Base-by-base conservation (phyloP, 352 stramenopile species). In the Phytophthora multivora region DNA sequence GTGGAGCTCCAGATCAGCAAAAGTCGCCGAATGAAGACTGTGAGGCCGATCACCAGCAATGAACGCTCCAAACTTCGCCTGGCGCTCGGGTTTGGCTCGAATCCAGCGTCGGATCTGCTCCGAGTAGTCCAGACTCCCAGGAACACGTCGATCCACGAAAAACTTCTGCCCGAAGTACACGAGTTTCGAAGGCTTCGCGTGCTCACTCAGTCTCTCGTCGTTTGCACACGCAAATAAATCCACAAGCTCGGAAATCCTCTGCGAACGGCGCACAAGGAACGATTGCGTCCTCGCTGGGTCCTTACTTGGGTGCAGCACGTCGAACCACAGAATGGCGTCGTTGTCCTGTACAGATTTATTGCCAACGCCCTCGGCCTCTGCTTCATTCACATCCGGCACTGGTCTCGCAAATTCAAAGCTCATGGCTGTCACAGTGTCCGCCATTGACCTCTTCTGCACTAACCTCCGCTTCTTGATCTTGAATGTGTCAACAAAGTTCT, bases 241-340 rank as follows among this genome's bases (percentile, higher is more conserved):
- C 8, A 90, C 58, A 6, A 91, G 56, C 28, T 88, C 75, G 0
- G 58, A 70, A 15, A 93, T 56, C 2, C 30, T 61, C 55, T 89
- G 78, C 3, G 81, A 91, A n/a, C 72, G 59, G 18, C 77, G 75
- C 48, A 93, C 78, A 11, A 93, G 61, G 35, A 93, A 93, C 28
- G 79, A 89, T 61, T 93, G 83, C 6, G 83, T 91, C 26, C 71
- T 73, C 0, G 75, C 59, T 10, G 81, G 78, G 25, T 90, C 77
- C 48, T 91, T 90, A 36, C 71, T 83, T 23, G 83, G 69, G 63
- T 93, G 83, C 33, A 90, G 70, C 42, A 93, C 79, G 39, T 93
- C 83, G 23, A 90, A 67, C 79, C 79, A 90, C 51, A 90, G 46
- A 39, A 93, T 59, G 15, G 83, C 68, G 54, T 92, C 83, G 10